Percentiles rank a stretch among this genome's conserved stretches.
phyloP scores from a whole-genome alignment of 352 stramenopile genomes.

The Pythium folliculosum region DNA sequence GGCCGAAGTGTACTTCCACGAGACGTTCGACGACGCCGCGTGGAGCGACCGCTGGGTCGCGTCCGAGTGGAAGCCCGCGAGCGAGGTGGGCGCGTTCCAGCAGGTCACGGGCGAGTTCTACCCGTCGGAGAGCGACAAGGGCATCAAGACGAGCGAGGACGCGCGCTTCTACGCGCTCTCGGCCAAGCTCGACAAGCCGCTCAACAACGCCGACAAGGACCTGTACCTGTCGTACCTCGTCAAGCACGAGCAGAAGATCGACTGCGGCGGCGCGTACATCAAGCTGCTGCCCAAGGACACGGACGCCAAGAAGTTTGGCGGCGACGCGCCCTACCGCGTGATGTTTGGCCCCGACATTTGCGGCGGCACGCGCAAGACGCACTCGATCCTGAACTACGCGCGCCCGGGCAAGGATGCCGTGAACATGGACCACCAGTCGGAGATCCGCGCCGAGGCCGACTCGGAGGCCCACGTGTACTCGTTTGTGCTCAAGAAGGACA shows the following conservation, averaged over 20 bases:
- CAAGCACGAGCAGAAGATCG: constrained; percentile 98
- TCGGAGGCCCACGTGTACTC: constrained; percentile 98
- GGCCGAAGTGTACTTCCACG: constrained; percentile 91
- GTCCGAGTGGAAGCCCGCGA: constrained; percentile 94
- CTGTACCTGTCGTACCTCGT: constrained; percentile 96
- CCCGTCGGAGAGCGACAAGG: constrained; percentile 90
- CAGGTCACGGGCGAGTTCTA: constrained; percentile 94
- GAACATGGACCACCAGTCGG: constrained; percentile 89
- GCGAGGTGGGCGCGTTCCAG: constrained; percentile 94
- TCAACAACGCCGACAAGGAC: constrained; percentile 91
- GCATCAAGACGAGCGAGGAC: constrained; percentile 94
- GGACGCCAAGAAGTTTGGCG: constrained; percentile 93
- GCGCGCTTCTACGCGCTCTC: constrained; percentile 98
- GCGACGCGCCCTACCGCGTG: constrained; percentile 94
- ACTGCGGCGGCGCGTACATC: constrained; percentile 99
- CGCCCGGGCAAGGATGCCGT: constrained; percentile 93
- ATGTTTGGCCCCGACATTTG: constrained; percentile 99
- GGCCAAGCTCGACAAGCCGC: constrained; percentile 86
- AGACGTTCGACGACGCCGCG: constrained; percentile 92
- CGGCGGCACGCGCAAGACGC: constrained; percentile 95
- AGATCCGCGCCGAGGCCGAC: constrained; percentile 80
- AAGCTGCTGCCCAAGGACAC: constrained; percentile 96
- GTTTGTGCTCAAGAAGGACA: constrained; percentile 96
- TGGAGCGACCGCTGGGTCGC: constrained; percentile 82
- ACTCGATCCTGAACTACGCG: constrained; percentile 99